phyloP scores from a whole-genome alignment of 2,329 filamentous ascomycete genomes.

The Lasiodiplodia hormozganensis region DNA sequence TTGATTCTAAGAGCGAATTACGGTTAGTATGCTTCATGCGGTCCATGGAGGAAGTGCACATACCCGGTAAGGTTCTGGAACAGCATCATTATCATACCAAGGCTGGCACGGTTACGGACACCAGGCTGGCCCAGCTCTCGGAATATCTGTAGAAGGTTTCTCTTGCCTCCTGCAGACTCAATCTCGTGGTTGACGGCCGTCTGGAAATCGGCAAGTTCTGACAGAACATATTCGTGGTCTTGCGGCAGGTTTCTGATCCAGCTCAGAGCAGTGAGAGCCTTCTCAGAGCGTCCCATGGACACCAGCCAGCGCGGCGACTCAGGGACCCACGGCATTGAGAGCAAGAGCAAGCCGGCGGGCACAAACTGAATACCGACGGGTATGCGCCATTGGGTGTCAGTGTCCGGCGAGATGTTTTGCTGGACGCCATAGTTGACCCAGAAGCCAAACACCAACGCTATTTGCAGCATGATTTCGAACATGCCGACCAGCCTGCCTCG shows the following conservation, averaged over 20 bases:
- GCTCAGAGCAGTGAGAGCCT: conserved; percentile 63
- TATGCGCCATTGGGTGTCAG: conserved; percentile 43
- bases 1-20: conserved; percentile 36
- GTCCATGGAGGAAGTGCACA: background rate
- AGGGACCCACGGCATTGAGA: conserved; percentile 67
- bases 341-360: conserved; percentile 66
- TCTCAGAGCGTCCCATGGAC: conserved; percentile 71
- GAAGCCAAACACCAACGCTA: conserved; percentile 60
- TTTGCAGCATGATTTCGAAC: conserved; percentile 40
- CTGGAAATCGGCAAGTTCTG: conserved; percentile 46
- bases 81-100: conserved; percentile 69
- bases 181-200: conserved; percentile 60
- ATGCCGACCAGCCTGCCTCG: conserved; percentile 66
- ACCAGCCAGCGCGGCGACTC: conserved; percentile 74
- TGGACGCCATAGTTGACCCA: conserved; percentile 63
- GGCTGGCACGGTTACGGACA: conserved; percentile 67
- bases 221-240: conserved; percentile 43
- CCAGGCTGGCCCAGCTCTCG: conserved; percentile 35
- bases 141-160: conserved; percentile 52
- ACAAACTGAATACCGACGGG: conserved; percentile 70
- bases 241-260: conserved; percentile 61
- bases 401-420: conserved; percentile 53
- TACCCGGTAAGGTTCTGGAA: conserved; percentile 75
- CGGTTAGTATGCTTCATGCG: background rate
- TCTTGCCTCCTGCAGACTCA: conserved; percentile 57